These are phyloP conservation scores for Scheffersomyces stambukii DNA, from an alignment of 1,139 yeast species.

Conservation along the genomic window DNA sequence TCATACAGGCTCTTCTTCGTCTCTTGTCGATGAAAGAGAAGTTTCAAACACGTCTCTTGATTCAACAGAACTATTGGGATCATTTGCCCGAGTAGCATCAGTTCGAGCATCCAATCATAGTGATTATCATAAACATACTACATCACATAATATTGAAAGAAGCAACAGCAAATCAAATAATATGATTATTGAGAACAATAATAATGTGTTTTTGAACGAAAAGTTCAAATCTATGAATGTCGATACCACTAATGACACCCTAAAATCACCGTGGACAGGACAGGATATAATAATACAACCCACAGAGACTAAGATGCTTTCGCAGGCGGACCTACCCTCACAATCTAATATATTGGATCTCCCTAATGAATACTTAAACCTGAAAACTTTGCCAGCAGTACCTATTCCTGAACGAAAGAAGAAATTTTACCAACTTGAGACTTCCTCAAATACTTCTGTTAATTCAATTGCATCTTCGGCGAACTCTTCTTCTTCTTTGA, in stretches of 20 bases:
- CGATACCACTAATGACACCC: conserved; percentile 3
- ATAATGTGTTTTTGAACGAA: conserved; percentile 17
- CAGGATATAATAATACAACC: no score
- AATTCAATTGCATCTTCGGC: conserved; percentile 14
- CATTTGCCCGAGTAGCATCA: conserved; percentile 30
- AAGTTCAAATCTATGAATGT: conserved; percentile 6
- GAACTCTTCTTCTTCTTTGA: conserved; percentile 19
- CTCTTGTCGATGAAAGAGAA: no score
- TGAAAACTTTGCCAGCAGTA: conserved; percentile 12
- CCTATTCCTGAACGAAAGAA: conserved; percentile 9
- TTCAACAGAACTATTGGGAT: conserved; percentile 1
- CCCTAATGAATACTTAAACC: conserved; percentile 30
- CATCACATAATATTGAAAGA: conserved; percentile 22
- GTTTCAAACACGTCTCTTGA: no score
- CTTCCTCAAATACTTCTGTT: conserved; percentile 2
- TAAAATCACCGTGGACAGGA: no score
- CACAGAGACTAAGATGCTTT: no score
- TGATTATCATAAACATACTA: conserved; percentile 37
- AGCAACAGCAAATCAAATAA: conserved; percentile 6
- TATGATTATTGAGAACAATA: conserved; percentile 15
- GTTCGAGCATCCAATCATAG: conserved; percentile 31
- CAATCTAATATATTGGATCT: conserved; percentile 29
- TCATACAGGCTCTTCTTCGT: no score
- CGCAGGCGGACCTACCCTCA: no score
- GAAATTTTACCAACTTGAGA: conserved; percentile 4